These are phyloP conservation scores for Flaveria trinervia DNA, from an alignment of 129 eudicot species.

Conservation along the genomic window DNA sequence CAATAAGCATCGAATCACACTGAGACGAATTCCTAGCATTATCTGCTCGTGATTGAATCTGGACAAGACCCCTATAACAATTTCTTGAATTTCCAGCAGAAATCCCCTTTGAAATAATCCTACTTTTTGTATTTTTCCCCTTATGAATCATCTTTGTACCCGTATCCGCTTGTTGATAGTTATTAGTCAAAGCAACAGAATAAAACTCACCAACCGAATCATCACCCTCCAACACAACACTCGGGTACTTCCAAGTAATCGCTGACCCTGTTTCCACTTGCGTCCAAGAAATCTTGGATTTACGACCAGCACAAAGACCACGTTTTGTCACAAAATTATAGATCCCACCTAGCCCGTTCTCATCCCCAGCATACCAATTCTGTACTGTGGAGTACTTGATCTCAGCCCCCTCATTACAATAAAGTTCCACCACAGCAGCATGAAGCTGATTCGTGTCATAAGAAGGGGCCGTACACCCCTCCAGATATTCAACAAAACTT, in stretches of 20 bases:
- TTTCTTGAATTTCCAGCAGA: slow-evolving; percentile 93
- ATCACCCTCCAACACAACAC: slow-evolving; percentile 94
- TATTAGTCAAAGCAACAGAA: slow-evolving; percentile 94
- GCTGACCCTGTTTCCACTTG: slow-evolving; percentile 99
- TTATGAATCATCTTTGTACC: slow-evolving; percentile 99
- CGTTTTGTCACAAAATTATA: slow-evolving; percentile 92
- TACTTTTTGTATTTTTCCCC: slow-evolving; percentile 92
- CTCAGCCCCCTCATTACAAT: slow-evolving; percentile 82
- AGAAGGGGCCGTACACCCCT: slow-evolving; percentile 95
- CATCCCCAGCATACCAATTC: slow-evolving; percentile 99
- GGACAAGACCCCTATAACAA: slow-evolving; percentile 92
- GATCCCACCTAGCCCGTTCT: slow-evolving; percentile 84
- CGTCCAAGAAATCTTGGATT: slow-evolving; percentile 99
- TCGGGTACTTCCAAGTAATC: slow-evolving; percentile 98
- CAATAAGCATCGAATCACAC: slow-evolving; percentile 99
- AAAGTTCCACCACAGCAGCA: slow-evolving; percentile 94
- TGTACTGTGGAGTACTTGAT: slow-evolving; percentile 95
- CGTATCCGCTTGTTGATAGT: slow-evolving; percentile 91
- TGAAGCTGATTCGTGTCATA: slow-evolving; percentile 95
- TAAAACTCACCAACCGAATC: slow-evolving; percentile 93
- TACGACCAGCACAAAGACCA: slow-evolving; percentile 85
- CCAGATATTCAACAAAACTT: slow-evolving; percentile 89
- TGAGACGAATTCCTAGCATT: slow-evolving; percentile 89
- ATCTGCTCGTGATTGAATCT: slow-evolving; percentile 77
- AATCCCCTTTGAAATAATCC: slow-evolving; percentile 93